phyloP scores from a whole-genome alignment of 2,329 filamentous ascomycete species.

The Dactylellina cionopaga region DNA sequence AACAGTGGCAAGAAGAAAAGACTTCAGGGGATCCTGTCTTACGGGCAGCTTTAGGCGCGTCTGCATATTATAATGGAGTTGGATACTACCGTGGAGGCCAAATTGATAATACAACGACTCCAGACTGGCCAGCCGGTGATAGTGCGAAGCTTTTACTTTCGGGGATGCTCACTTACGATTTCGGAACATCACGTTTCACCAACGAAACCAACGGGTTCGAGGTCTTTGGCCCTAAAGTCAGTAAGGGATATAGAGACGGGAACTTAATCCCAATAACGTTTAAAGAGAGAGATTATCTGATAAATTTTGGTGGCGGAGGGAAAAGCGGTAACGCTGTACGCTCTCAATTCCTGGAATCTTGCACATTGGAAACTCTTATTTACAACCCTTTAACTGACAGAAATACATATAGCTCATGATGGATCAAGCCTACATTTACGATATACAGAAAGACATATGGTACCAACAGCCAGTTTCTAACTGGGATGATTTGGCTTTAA shows the following conservation, averaged over 20 bases:
- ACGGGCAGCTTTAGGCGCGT: slow-evolving; percentile 14
- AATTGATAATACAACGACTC: slow-evolving; percentile 17
- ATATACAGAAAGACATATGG: slow-evolving; percentile 24
- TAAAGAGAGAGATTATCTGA: slow-evolving; percentile 17
- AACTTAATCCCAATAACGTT: slow-evolving; percentile 31
- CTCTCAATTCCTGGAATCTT: no score
- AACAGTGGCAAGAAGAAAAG: slow-evolving; percentile 8
- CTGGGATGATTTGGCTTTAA: background rate
- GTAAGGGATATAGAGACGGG: slow-evolving; percentile 30
- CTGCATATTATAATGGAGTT: slow-evolving; percentile 20
- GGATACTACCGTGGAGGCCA: slow-evolving; percentile 45
- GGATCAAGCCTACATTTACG: slow-evolving; percentile 33
- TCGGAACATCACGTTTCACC: slow-evolving; percentile 3
- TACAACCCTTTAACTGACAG: background rate
- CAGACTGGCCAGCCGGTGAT: slow-evolving; percentile 11
- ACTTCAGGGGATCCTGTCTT: background rate
- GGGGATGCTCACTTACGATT: slow-evolving; percentile 30
- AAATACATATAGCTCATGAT: slow-evolving; percentile 5
- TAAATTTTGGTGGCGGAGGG: slow-evolving; percentile 29
- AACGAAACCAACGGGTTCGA: slow-evolving; percentile 25
- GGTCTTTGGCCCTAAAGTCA: slow-evolving; percentile 3
- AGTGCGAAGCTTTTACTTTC: slow-evolving; percentile 9
- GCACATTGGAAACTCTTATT: no score
- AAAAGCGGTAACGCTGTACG: slow-evolving; percentile 18
- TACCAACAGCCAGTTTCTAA: slow-evolving; percentile 29